Evolutionary conservation across 176 grass and related monocot species (phyloP).

Genomic region (Elymus sibiricus): DNA sequence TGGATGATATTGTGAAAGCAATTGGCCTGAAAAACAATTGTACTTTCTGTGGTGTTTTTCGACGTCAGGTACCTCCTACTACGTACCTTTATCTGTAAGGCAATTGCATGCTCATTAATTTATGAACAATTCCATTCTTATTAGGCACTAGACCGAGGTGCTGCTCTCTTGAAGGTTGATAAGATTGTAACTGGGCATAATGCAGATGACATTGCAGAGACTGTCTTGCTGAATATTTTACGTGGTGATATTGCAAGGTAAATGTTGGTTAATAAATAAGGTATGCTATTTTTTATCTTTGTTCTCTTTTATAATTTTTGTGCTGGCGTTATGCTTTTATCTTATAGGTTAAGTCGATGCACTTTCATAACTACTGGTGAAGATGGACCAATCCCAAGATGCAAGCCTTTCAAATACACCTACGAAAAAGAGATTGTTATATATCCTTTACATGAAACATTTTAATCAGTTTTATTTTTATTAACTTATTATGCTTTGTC

Average conservation of each 20-base stretch:
- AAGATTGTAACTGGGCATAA: slow-evolving; percentile 98
- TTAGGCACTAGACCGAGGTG: slow-evolving; percentile 88
- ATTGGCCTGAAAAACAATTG: slow-evolving; percentile 97
- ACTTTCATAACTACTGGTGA: slow-evolving; percentile 93
- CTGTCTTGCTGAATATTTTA: slow-evolving; percentile 92
- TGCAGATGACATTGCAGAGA: slow-evolving; percentile 99
- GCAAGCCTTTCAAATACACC: slow-evolving; percentile 98
- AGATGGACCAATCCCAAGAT: slow-evolving; percentile 98
- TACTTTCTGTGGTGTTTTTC: slow-evolving; percentile 96
- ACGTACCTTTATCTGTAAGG: neutral
- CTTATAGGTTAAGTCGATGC: slow-evolving; percentile 93
- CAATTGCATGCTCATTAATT: neutral
- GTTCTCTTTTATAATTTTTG: slow-evolving; percentile 8
- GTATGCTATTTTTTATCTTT: neutral
- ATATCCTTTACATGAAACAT: slow-evolving; percentile 74
- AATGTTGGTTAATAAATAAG: neutral
- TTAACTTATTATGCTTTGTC: neutral
- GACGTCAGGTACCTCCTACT: slow-evolving; percentile 66
- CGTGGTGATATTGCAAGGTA: slow-evolving; percentile 98
- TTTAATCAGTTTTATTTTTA: neutral
- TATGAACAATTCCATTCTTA: neutral
- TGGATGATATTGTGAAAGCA: slow-evolving; percentile 96
- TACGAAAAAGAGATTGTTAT: slow-evolving; percentile 99
- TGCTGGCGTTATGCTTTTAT: neutral
- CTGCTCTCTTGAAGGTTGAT: slow-evolving; percentile 83